These are phyloP conservation scores for Ascochyta clinopodiicola DNA, from an alignment of 2,329 filamentous ascomycete genomes.

Conservation along the genomic window DNA sequence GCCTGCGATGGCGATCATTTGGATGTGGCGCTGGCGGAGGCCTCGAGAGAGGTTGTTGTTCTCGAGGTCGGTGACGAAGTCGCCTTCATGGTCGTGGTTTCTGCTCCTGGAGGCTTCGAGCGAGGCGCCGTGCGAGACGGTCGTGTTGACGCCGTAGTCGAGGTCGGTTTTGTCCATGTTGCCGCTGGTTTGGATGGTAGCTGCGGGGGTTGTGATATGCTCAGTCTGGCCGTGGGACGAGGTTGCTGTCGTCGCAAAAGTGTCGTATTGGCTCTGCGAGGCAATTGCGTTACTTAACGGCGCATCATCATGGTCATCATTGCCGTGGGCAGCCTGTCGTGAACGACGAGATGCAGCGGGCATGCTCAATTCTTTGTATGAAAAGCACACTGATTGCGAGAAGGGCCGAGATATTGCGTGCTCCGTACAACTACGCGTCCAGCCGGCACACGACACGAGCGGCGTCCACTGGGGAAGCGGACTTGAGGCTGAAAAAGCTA, in stretches of 20 bases:
- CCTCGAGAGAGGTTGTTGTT: conserved; percentile 30
- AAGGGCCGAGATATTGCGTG: conserved; percentile 18
- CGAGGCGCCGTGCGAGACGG: conserved; percentile 5
- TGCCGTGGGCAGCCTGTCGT: neutral
- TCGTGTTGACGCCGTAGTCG: conserved; percentile 8
- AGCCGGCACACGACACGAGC: neutral
- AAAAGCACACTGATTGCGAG: conserved; percentile 5
- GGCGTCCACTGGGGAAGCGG: conserved; percentile 6
- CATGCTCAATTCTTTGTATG: conserved; percentile 3
- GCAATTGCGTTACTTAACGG: conserved; percentile 8
- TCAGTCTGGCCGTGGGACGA: neutral
- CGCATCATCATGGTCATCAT: neutral
- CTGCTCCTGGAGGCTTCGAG: conserved; percentile 14
- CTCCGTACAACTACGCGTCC: conserved; percentile 6
- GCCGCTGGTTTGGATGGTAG: neutral
- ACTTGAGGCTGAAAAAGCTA: conserved; percentile 12
- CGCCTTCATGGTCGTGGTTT: conserved; percentile 13
- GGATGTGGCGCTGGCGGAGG: conserved; percentile 58
- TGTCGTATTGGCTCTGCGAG: conserved; percentile 12
- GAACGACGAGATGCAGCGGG: conserved; percentile 1
- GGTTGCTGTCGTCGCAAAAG: neutral
- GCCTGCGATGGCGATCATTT: conserved; percentile 64
- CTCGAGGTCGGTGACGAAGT: conserved; percentile 17
- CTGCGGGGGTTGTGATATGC: neutral
- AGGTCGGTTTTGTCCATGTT: conserved; percentile 11